Evolutionary conservation across 1,284 basidiomycete genomes (phyloP).

Genomic region (Macrocystidia cucumis): DNA sequence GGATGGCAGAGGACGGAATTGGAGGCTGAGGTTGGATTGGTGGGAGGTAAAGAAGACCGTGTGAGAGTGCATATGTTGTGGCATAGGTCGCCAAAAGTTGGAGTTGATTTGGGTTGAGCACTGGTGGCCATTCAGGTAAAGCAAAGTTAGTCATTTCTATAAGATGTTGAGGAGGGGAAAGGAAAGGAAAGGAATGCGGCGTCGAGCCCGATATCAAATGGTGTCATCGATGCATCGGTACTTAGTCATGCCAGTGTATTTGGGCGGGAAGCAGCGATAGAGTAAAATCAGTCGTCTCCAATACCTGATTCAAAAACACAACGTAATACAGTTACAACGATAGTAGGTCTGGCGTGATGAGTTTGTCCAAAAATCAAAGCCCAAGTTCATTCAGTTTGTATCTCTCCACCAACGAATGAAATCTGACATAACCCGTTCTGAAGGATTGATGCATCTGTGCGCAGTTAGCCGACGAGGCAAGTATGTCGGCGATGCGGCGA

Average conservation of each 20-base stretch:
- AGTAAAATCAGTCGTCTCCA: slow-evolving; percentile 1
- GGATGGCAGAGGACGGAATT: slow-evolving; percentile 67
- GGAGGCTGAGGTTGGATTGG: slow-evolving; percentile 35
- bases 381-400: slow-evolving; percentile 16
- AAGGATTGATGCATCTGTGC: slow-evolving; percentile 5
- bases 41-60: slow-evolving; percentile 82
- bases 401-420: slow-evolving; percentile 18
- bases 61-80: slow-evolving; percentile 79
- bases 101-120: slow-evolving; percentile 49
- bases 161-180: slow-evolving; percentile 9
- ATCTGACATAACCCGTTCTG: slow-evolving; percentile 19
- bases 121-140: slow-evolving; percentile 67
- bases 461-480: not conserved
- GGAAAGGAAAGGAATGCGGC: slow-evolving; percentile 1
- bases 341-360: no score
- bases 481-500: slow-evolving; percentile 3
- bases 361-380: no score
- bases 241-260: no score
- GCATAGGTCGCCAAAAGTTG: slow-evolving; percentile 57
- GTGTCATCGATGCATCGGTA: no score
- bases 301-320: slow-evolving; percentile 1
- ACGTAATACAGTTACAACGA: no score
- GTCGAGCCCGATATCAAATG: not conserved
- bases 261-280: not conserved
- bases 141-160: slow-evolving; percentile 31